phyloP scores from a whole-genome alignment of 2,329 filamentous ascomycete species.

The Penicillium frequentans region DNA sequence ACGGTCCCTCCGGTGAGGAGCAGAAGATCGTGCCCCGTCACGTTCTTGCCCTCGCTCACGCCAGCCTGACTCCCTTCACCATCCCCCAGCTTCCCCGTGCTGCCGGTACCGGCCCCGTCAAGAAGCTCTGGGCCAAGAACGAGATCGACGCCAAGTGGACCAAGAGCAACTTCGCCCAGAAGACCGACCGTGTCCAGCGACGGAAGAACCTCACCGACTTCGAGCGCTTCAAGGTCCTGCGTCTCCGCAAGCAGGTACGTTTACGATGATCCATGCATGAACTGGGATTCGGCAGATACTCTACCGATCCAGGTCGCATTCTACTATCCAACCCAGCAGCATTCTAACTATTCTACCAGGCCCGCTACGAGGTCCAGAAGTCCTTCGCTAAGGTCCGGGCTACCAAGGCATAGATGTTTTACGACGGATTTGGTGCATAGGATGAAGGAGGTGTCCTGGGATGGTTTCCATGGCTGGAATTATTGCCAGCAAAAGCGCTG shows the following conservation, averaged over 20 bases:
- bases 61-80: slow-evolving; percentile 86
- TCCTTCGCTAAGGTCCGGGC: slow-evolving; percentile 88
- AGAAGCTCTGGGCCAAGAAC: slow-evolving; percentile 86
- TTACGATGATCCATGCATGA: background rate
- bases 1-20: slow-evolving; percentile 83
- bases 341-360: slow-evolving; percentile 42
- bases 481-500: slow-evolving; percentile 41
- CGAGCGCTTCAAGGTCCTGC: slow-evolving; percentile 99
- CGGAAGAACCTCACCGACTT: slow-evolving; percentile 95
- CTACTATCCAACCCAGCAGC: background rate
- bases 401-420: slow-evolving; percentile 58
- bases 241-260: slow-evolving; percentile 95
- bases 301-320: background rate
- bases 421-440: slow-evolving; percentile 42
- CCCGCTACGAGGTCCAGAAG: slow-evolving; percentile 96
- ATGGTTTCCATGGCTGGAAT: slow-evolving; percentile 40
- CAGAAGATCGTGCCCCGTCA: slow-evolving; percentile 83
- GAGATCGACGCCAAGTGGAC: slow-evolving; percentile 93
- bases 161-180: slow-evolving; percentile 91
- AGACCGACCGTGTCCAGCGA: slow-evolving; percentile 79
- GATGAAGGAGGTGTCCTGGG: slow-evolving; percentile 43
- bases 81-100: slow-evolving; percentile 83
- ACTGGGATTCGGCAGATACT: background rate
- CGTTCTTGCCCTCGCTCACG: slow-evolving; percentile 74
- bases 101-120: slow-evolving; percentile 77